Evolutionary conservation across 768 basidiomycete species (phyloP).

Genomic region (Leccinum boreale): DNA sequence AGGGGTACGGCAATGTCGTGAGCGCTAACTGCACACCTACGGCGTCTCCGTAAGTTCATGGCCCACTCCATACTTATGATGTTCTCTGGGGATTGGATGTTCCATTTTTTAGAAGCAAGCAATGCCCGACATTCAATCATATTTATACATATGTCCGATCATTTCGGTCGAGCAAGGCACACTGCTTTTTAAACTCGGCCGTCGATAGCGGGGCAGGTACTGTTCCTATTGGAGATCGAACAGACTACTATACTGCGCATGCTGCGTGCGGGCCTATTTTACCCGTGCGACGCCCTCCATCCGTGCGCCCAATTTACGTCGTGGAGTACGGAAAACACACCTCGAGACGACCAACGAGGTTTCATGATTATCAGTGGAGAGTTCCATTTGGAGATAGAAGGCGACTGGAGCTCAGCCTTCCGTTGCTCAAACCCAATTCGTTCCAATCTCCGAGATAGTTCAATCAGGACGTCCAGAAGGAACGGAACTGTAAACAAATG

Average conservation of each 20-base stretch:
- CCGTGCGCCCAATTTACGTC: slow-evolving; percentile 22
- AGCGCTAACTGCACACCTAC: not conserved
- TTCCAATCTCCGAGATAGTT: slow-evolving; percentile 24
- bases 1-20: slow-evolving; percentile 23
- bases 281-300: not conserved
- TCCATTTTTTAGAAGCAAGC: slow-evolving; percentile 21
- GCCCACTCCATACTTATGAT: not conserved
- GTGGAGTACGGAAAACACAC: slow-evolving; percentile 6
- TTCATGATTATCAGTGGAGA: slow-evolving; percentile 4
- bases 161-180: slow-evolving; percentile 4
- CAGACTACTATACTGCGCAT: not conserved
- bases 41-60: not conserved
- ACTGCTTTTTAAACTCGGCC: not conserved
- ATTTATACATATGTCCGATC: not conserved
- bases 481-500: slow-evolving; percentile 18
- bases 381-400: slow-evolving; percentile 25
- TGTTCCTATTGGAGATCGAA: slow-evolving; percentile 4
- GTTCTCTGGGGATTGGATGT: not conserved
- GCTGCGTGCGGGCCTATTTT: not conserved
- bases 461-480: slow-evolving; percentile 8
- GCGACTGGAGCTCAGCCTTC: slow-evolving; percentile 10
- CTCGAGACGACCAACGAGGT: slow-evolving; percentile 2
- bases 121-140: not conserved
- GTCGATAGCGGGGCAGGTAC: not conserved
- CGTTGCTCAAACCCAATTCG: slow-evolving; percentile 24